These are phyloP conservation scores for Neurospora sublineolata DNA, from an alignment of 495 filamentous ascomycete species.

Conservation along the genomic window DNA sequence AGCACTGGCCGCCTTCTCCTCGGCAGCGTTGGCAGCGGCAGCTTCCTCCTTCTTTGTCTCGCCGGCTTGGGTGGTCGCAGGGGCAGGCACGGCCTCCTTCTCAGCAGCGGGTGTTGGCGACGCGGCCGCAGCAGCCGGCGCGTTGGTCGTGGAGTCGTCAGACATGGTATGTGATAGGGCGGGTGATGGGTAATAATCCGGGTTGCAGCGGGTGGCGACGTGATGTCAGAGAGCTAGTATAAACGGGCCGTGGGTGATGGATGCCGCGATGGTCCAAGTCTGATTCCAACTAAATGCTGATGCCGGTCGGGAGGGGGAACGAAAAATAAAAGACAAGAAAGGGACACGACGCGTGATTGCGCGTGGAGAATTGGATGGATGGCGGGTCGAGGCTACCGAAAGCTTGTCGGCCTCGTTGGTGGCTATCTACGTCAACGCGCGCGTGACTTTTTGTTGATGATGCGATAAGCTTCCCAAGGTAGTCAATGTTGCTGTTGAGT, in stretches of 20 bases:
- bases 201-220: slow-evolving; percentile 8
- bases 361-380: not conserved
- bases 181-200: not conserved
- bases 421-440: not conserved
- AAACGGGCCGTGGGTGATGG: slow-evolving; percentile 4
- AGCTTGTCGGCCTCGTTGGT: not conserved
- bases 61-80: slow-evolving; percentile 6
- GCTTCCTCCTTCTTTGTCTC: slow-evolving; percentile 10
- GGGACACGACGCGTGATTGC: not conserved
- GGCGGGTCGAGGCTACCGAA: not conserved
- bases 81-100: slow-evolving; percentile 8
- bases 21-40: not conserved
- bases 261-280: slow-evolving; percentile 9
- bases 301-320: not conserved
- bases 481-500: not conserved
- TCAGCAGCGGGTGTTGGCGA: slow-evolving; percentile 7
- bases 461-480: slow-evolving; percentile 1
- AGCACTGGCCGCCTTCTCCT: slow-evolving; percentile 2
- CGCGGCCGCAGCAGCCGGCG: slow-evolving; percentile 4
- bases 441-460: slow-evolving; percentile 1
- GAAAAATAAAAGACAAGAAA: not conserved
- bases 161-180: slow-evolving; percentile 9
- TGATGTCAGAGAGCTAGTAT: slow-evolving; percentile 16
- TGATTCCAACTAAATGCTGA: not conserved
- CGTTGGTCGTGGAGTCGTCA: slow-evolving; percentile 8